Percentiles rank a stretch among this genome's conserved stretches.
Evolutionary conservation across 2,329 filamentous ascomycete genomes (phyloP).

Genomic region (Aspergillus sp.): DNA sequence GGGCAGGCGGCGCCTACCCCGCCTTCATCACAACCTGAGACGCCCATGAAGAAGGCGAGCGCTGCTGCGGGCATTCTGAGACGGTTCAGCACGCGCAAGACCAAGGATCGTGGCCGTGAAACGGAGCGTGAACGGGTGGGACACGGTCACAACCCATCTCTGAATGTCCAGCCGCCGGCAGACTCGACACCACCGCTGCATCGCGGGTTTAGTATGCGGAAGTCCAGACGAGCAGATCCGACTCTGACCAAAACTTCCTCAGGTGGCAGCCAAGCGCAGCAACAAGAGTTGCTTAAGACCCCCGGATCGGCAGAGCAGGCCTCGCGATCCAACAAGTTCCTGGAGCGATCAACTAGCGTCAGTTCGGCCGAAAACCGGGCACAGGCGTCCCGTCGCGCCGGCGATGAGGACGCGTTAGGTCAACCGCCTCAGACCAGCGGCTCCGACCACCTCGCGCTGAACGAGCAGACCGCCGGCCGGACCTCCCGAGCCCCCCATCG

Average conservation of each 20-base stretch:
- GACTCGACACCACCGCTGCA: conserved; percentile 58
- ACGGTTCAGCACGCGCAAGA: conserved; percentile 82
- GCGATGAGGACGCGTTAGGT: conserved; percentile 46
- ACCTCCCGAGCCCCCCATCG: conserved; percentile 48
- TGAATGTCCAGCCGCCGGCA: conserved; percentile 70
- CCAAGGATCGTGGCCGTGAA: conserved; percentile 46
- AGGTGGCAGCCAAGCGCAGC: conserved; percentile 56
- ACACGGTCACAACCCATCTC: conserved; percentile 62
- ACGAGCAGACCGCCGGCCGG: conserved; percentile 37
- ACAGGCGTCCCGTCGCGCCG: conserved; percentile 51
- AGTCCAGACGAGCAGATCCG: conserved; percentile 47
- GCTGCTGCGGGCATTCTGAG: conserved; percentile 75
- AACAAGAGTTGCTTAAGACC: conserved; percentile 69
- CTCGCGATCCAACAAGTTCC: conserved; percentile 56
- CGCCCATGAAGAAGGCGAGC: conserved; percentile 71
- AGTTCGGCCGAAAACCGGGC: conserved; percentile 73
- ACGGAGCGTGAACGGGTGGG: conserved; percentile 43
- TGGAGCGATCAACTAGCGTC: conserved; percentile 84
- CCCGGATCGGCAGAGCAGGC: conserved; percentile 55
- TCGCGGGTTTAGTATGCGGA: conserved; percentile 82
- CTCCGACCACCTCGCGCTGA: conserved; percentile 62
- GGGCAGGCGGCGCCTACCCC: conserved; percentile 42
- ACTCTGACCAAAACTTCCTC: conserved; percentile 51
- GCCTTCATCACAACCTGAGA: conserved; percentile 52
- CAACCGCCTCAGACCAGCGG: conserved; percentile 67